Conservation (phyloP, 2,329 filamentous ascomycete species). For the Penicillium sp. region DNA sequence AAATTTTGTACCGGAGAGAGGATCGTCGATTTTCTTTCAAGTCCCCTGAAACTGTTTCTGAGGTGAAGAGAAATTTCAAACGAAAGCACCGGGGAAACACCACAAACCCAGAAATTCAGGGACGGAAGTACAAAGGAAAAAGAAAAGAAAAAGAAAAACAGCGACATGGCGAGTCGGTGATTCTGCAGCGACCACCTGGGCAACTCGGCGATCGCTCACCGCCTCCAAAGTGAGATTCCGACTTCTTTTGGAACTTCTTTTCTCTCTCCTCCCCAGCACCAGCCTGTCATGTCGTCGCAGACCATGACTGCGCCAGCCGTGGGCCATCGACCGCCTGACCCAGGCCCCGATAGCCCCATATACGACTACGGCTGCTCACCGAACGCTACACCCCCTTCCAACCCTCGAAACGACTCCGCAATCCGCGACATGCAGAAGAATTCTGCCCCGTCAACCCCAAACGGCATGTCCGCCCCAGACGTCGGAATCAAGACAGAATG, state of each 20-base stretch:
- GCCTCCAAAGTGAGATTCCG: constrained; percentile 28
- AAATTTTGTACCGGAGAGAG: constrained; percentile 26
- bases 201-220: constrained; percentile 26
- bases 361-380: constrained; percentile 41
- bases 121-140: not conserved
- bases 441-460: constrained; percentile 36
- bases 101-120: not conserved
- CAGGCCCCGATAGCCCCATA: constrained; percentile 42
- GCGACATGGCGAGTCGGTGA: constrained; percentile 5
- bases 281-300: constrained; percentile 48
- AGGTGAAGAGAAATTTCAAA: not conserved
- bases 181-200: constrained; percentile 25
- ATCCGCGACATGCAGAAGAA: constrained; percentile 40
- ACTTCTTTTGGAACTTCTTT: constrained; percentile 23
- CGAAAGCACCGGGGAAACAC: not conserved
- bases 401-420: constrained; percentile 39
- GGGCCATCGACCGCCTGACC: constrained; percentile 47
- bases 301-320: constrained; percentile 50
- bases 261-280: constrained; percentile 24
- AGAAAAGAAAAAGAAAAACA: not conserved
- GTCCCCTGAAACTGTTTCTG: not conserved
- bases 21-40: constrained; percentile 14
- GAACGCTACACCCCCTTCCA: constrained; percentile 29
- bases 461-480: constrained; percentile 31
- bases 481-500: constrained; percentile 35